Conservation (phyloP, 2,329 filamentous ascomycete genomes). For the Colletotrichum scovillei region DNA sequence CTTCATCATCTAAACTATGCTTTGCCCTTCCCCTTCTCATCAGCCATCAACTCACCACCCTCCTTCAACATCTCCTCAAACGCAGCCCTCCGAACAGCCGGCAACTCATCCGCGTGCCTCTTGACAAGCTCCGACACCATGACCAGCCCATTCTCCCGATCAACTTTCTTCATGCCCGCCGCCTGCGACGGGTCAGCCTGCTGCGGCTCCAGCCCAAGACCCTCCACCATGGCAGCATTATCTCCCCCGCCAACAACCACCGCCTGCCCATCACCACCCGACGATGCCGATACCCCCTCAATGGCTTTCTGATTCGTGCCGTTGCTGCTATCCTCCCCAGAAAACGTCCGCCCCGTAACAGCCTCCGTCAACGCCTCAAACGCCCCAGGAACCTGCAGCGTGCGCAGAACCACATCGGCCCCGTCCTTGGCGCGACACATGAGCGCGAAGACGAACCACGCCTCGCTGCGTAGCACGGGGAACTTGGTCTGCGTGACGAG, state of each 20-base stretch:
- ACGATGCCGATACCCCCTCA: neutral
- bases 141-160: slow-evolving; percentile 72
- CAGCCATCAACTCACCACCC: slow-evolving; percentile 59
- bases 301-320: neutral
- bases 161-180: slow-evolving; percentile 60
- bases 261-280: neutral
- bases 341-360: slow-evolving; percentile 57
- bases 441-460: slow-evolving; percentile 71
- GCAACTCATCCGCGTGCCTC: slow-evolving; percentile 53
- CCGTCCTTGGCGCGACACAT: slow-evolving; percentile 65
- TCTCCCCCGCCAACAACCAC: neutral
- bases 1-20: neutral
- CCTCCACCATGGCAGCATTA: slow-evolving; percentile 43
- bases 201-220: slow-evolving; percentile 57
- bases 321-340: slow-evolving; percentile 5
- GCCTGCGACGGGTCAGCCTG: slow-evolving; percentile 56
- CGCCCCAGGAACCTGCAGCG: slow-evolving; percentile 54
- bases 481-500: slow-evolving; percentile 69
- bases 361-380: slow-evolving; percentile 57
- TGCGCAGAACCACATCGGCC: slow-evolving; percentile 55
- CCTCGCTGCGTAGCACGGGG: slow-evolving; percentile 68
- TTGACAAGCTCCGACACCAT: slow-evolving; percentile 66
- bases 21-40: slow-evolving; percentile 39
- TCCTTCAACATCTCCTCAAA: slow-evolving; percentile 62
- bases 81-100: slow-evolving; percentile 49